Conservation (phyloP, 1,139 yeast genomes). For the Kurtzmaniella quercitrusa region DNA sequence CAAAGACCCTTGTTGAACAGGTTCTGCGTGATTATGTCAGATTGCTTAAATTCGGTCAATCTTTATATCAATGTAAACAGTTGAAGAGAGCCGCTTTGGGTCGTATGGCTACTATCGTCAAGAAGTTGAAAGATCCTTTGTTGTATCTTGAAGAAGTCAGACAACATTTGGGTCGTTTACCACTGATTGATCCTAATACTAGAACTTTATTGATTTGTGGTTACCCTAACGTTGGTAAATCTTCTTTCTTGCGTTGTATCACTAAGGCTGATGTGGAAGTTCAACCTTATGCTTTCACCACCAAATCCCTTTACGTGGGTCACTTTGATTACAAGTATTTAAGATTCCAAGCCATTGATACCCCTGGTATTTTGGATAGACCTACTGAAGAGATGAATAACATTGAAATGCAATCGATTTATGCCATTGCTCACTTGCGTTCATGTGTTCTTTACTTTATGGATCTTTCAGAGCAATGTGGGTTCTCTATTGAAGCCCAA, state of each 20-base stretch:
- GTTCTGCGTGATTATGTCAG: slow-evolving; percentile 93
- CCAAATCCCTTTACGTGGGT: slow-evolving; percentile 91
- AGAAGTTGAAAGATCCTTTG: slow-evolving; percentile 91
- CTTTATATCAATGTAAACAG: slow-evolving; percentile 96
- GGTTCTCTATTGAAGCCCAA: slow-evolving; percentile 95
- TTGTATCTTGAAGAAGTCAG: slow-evolving; percentile 95
- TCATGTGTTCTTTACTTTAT: slow-evolving; percentile 94
- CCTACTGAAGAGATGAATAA: slow-evolving; percentile 99
- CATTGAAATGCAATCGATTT: slow-evolving; percentile 98
- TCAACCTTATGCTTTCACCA: slow-evolving; percentile 98
- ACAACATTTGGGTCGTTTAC: slow-evolving; percentile 97
- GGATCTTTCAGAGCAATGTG: slow-evolving; percentile 99
- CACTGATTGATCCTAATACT: slow-evolving; percentile 97
- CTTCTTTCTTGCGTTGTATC: slow-evolving; percentile 87
- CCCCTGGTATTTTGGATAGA: slow-evolving; percentile 98
- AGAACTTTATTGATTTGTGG: slow-evolving; percentile 97
- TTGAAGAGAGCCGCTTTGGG: slow-evolving; percentile 97
- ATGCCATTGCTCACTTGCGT: slow-evolving; percentile 96
- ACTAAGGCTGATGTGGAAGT: slow-evolving; percentile 99
- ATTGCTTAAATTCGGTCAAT: slow-evolving; percentile 93
- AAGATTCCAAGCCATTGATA: slow-evolving; percentile 97
- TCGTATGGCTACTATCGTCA: slow-evolving; percentile 97
- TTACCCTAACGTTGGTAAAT: slow-evolving; percentile 98
- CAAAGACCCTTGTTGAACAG: slow-evolving; percentile 91
- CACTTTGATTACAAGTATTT: slow-evolving; percentile 97